A percentile compares a stretch with the other conserved stretches of the same genome.
phyloP scores from a whole-genome alignment of 257 asterid genomes.

The Echium plantagineum region DNA sequence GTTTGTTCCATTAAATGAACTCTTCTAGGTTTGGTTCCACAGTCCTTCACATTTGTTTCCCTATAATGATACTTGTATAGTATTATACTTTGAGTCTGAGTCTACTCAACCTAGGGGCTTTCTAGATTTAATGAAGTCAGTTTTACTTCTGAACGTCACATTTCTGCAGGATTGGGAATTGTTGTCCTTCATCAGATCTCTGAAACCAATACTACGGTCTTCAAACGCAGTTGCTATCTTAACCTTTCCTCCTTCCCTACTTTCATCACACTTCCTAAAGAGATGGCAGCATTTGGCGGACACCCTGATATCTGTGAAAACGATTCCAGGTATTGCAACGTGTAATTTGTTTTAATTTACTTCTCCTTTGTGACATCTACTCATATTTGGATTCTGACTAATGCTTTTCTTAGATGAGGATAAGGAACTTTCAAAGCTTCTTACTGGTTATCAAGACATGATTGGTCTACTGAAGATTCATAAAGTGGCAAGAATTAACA shows the following conservation, averaged over 20 bases:
- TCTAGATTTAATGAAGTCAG: background rate
- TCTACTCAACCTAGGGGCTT: background rate
- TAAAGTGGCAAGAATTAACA: constrained; percentile 85
- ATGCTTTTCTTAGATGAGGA: constrained; percentile 60
- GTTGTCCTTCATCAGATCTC: constrained; percentile 67
- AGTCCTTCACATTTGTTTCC: background rate
- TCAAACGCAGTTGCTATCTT: constrained; percentile 83
- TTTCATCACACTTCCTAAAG: constrained; percentile 55
- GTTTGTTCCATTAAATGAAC: constrained; percentile 19
- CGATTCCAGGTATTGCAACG: constrained; percentile 56
- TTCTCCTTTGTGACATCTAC: background rate
- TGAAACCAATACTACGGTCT: constrained; percentile 54
- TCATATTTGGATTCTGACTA: background rate
- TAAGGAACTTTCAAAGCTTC: constrained; percentile 87
- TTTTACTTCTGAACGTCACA: background rate
- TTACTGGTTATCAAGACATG: constrained; percentile 94
- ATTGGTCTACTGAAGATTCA: constrained; percentile 83
- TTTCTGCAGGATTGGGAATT: constrained; percentile 68
- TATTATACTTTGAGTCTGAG: background rate
- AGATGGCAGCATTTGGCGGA: constrained; percentile 97
- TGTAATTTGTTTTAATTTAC: background rate
- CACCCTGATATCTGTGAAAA: constrained; percentile 73
- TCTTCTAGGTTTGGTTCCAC: background rate
- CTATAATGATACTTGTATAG: background rate
- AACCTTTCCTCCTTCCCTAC: constrained; percentile 75